A percentile compares a stretch with the other conserved stretches of the same genome.
Conservation (phyloP, 345 rosid species). For the Angophora floribunda region DNA sequence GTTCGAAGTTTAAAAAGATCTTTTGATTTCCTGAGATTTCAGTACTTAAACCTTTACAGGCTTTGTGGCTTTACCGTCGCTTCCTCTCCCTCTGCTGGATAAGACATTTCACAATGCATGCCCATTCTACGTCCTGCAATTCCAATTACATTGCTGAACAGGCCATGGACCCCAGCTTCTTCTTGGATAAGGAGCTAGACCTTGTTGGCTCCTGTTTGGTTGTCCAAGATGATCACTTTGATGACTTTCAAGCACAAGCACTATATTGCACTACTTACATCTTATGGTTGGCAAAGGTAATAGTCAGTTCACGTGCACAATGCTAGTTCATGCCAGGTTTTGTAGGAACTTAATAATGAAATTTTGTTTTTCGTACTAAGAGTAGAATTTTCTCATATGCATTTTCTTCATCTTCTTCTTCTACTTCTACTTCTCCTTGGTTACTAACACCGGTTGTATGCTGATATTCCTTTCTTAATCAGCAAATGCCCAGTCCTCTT, state of each 20-base stretch:
- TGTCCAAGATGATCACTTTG: slow-evolving; percentile 43
- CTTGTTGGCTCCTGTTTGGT: slow-evolving; percentile 41
- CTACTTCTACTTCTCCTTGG: background rate
- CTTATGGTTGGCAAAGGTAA: slow-evolving; percentile 72
- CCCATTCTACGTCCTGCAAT: background rate
- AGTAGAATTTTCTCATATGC: background rate
- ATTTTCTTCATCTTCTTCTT: background rate
- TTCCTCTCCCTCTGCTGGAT: slow-evolving; percentile 59
- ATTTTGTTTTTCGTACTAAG: background rate
- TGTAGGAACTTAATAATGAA: background rate
- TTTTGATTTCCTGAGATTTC: background rate
- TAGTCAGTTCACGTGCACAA: background rate
- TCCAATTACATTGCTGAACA: slow-evolving; percentile 6
- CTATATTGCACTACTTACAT: slow-evolving; percentile 45
- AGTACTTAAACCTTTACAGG: slow-evolving; percentile 24
- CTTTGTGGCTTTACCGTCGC: slow-evolving; percentile 80
- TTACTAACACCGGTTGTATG: background rate
- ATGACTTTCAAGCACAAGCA: slow-evolving; percentile 65
- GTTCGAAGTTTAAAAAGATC: background rate
- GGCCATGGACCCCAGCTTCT: slow-evolving; percentile 7
- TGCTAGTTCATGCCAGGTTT: background rate
- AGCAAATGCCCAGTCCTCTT: slow-evolving; percentile 1
- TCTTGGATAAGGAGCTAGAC: slow-evolving; percentile 47
- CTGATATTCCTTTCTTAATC: background rate
- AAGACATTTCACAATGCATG: slow-evolving; percentile 16